Conservation (phyloP, 805 yeast genomes). For the Metschnikowia picachoensis region DNA sequence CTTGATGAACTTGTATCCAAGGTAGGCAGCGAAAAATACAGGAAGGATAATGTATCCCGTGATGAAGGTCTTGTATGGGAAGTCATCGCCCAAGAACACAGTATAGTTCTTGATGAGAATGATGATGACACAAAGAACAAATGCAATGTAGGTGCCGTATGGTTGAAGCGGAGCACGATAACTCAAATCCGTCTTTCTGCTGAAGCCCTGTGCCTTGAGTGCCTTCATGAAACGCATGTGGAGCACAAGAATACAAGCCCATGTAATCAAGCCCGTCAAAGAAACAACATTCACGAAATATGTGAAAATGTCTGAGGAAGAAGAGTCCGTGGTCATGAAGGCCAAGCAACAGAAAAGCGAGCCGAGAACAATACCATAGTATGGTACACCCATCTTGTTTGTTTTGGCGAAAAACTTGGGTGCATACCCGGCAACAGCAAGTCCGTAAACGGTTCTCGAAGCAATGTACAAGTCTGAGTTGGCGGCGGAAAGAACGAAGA, state of each 20-base stretch:
- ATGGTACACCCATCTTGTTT: conserved; percentile 69
- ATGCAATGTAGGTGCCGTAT: conserved; percentile 59
- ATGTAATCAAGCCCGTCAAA: conserved; percentile 69
- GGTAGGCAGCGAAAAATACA: conserved; percentile 49
- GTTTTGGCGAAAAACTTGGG: conserved; percentile 38
- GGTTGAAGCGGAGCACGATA: conserved; percentile 69
- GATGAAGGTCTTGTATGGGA: conserved; percentile 58
- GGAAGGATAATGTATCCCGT: conserved; percentile 79
- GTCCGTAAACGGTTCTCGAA: conserved; percentile 21
- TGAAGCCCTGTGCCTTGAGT: conserved; percentile 61
- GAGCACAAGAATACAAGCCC: conserved; percentile 68
- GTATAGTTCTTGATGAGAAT: conserved; percentile 62
- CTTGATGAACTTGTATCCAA: conserved; percentile 56
- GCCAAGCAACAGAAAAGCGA: conserved; percentile 59
- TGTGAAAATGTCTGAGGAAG: conserved; percentile 54
- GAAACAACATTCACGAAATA: conserved; percentile 77
- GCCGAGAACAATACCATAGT: conserved; percentile 50
- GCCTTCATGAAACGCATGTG: conserved; percentile 66
- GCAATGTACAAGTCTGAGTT: conserved; percentile 22
- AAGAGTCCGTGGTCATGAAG: conserved; percentile 60
- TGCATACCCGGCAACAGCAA: conserved; percentile 21
- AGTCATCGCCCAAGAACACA: conserved; percentile 52
- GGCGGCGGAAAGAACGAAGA: conserved; percentile 21
- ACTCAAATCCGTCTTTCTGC: conserved; percentile 46
- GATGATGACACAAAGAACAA: conserved; percentile 50